phyloP scores from a whole-genome alignment of 2,329 filamentous ascomycete species.

The Xylariaceae sp. region DNA sequence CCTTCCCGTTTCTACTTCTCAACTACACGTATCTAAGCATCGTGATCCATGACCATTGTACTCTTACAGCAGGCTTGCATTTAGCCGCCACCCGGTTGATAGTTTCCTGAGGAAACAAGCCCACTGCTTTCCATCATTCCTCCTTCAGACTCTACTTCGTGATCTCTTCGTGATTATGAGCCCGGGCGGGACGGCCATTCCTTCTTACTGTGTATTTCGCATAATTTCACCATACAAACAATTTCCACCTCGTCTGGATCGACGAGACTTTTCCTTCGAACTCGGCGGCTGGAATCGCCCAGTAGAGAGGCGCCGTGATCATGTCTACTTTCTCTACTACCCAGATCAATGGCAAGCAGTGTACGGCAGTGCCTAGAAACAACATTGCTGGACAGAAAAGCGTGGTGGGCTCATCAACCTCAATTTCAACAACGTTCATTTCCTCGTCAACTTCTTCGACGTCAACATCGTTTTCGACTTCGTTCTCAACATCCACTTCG shows the following conservation, averaged over 20 bases:
- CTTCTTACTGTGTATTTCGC: constrained; percentile 31
- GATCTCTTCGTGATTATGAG: constrained; percentile 36
- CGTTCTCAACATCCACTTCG: constrained; percentile 14
- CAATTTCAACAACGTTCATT: constrained; percentile 9
- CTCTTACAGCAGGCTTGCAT: constrained; percentile 19
- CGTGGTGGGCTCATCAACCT: constrained; percentile 7
- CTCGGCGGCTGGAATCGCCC: constrained; percentile 47
- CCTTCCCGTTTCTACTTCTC: constrained; percentile 21
- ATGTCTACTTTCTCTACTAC: constrained; percentile 52
- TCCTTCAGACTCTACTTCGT: constrained; percentile 34
- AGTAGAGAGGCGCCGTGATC: constrained; percentile 22
- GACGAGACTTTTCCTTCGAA: constrained; percentile 18
- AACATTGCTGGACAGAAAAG: constrained; percentile 18
- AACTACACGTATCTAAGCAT: constrained; percentile 22
- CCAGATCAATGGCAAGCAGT: constrained; percentile 48
- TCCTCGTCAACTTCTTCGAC: constrained; percentile 7
- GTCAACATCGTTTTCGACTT: constrained; percentile 10
- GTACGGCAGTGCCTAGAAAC: constrained; percentile 50
- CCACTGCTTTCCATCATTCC: constrained; percentile 16
- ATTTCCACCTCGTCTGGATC: constrained; percentile 27
- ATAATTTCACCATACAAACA: constrained; percentile 30
- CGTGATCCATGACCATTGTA: constrained; percentile 13
- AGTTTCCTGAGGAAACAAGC: constrained; percentile 15
- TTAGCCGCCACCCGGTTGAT: constrained; percentile 16
- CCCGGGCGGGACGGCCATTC: constrained; percentile 40